Evolutionary conservation across 805 yeast genomes (phyloP).

Genomic region (Hanseniaspora lachancei): DNA sequence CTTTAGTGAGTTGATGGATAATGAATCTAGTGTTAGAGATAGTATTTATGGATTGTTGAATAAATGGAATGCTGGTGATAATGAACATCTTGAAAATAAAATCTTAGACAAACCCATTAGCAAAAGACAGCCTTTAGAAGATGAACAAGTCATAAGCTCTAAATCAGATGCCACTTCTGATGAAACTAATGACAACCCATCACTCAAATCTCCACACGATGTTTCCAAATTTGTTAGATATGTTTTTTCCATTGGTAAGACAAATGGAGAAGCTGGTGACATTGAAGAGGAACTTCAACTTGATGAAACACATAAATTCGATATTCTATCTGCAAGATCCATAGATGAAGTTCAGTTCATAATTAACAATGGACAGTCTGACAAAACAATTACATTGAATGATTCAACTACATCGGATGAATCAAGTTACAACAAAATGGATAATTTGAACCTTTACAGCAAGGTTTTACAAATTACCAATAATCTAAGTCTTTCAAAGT

Average conservation of each 20-base stretch:
- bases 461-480: conserved; percentile 27
- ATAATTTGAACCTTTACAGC: conserved; percentile 26
- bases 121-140: not conserved
- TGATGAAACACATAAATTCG: conserved; percentile 33
- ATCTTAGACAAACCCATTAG: too few species aligned
- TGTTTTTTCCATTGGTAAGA: conserved; percentile 27
- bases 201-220: not conserved
- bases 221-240: conserved; percentile 29
- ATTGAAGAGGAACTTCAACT: conserved; percentile 13
- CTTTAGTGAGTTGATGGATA: conserved; percentile 15
- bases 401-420: not conserved
- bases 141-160: too few species aligned
- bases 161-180: not conserved
- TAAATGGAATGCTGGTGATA: conserved; percentile 4
- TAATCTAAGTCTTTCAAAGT: conserved; percentile 13
- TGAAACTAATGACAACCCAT: not conserved
- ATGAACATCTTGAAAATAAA: not conserved
- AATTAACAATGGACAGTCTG: conserved; percentile 32
- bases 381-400: conserved; percentile 5
- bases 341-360: conserved; percentile 53
- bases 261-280: conserved; percentile 14
- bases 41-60: conserved; percentile 11
- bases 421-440: conserved; percentile 21
- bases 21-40: conserved; percentile 11
- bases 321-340: conserved; percentile 56